These are phyloP conservation scores for Lepiota subincarnata DNA, from an alignment of 768 basidiomycete genomes.

Conservation along the genomic window DNA sequence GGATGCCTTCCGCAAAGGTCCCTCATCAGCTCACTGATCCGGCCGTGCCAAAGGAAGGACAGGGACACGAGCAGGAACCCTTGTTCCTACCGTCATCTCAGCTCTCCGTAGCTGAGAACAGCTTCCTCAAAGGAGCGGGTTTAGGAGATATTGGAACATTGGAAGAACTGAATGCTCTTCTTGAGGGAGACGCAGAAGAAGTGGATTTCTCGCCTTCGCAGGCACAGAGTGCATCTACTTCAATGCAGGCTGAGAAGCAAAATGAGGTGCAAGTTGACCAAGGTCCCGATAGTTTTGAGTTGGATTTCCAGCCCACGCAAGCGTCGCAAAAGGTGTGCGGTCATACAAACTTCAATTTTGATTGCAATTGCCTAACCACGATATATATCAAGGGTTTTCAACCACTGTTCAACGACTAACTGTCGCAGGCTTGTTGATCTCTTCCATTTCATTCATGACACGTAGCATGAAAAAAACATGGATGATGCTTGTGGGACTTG, in stretches of 20 bases:
- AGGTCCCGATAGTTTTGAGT: constrained; percentile 28
- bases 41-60: constrained; percentile 18
- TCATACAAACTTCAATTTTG: neutral
- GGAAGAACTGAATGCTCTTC: constrained; percentile 56
- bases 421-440: neutral
- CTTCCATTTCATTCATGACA: no score
- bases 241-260: constrained; percentile 10
- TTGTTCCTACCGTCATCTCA: constrained; percentile 55
- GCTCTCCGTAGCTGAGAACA: constrained; percentile 51
- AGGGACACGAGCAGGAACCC: constrained; percentile 27
- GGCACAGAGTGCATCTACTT: constrained; percentile 8
- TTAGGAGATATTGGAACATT: constrained; percentile 57
- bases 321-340: constrained; percentile 29
- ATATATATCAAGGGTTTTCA: constrained; percentile 34
- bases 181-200: constrained; percentile 59
- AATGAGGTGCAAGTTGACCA: constrained; percentile 19
- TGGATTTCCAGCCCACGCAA: constrained; percentile 41
- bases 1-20: neutral
- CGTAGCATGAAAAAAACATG: no score
- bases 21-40: constrained; percentile 16
- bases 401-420: constrained; percentile 52
- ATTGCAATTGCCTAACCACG: neutral
- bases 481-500: no score
- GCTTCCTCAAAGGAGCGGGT: constrained; percentile 53
- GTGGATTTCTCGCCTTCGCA: constrained; percentile 36